phyloP scores from a whole-genome alignment of 257 asterid genomes.

The Apocynum venetum region DNA sequence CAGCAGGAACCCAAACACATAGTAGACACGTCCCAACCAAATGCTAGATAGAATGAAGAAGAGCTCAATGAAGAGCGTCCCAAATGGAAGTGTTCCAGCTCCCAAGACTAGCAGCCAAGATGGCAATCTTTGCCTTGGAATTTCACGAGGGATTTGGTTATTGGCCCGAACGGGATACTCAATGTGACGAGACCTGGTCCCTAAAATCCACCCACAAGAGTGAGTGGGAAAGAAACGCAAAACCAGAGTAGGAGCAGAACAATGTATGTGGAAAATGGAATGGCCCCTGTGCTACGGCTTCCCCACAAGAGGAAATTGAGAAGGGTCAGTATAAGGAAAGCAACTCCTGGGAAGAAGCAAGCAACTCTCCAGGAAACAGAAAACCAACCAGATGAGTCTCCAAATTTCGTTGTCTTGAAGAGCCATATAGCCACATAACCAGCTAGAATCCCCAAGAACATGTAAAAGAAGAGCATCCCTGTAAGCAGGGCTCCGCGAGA shows the following conservation, averaged over 20 bases:
- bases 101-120: slow-evolving; percentile 22
- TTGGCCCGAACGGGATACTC: slow-evolving; percentile 15
- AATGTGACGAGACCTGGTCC: slow-evolving; percentile 13
- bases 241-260: slow-evolving; percentile 18
- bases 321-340: slow-evolving; percentile 14
- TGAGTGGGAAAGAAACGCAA: slow-evolving; percentile 20
- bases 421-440: slow-evolving; percentile 18
- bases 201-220: slow-evolving; percentile 18
- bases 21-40: slow-evolving; percentile 22
- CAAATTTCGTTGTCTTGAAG: slow-evolving; percentile 11
- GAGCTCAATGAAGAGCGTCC: slow-evolving; percentile 21
- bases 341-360: slow-evolving; percentile 18
- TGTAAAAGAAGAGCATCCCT: slow-evolving; percentile 19
- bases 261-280: slow-evolving; percentile 16
- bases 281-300: slow-evolving; percentile 23
- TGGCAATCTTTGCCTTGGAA: slow-evolving; percentile 17
- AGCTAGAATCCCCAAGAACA: slow-evolving; percentile 17
- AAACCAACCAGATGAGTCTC: slow-evolving; percentile 14
- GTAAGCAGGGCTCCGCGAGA: slow-evolving; percentile 20
- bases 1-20: slow-evolving; percentile 22
- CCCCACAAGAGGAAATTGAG: slow-evolving; percentile 22
- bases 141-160: slow-evolving; percentile 20
- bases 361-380: slow-evolving; percentile 19
- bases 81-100: slow-evolving; percentile 26
- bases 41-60: slow-evolving; percentile 22